Conservation (phyloP, 208 protist genomes). For the Crithidia brevicula region DNA sequence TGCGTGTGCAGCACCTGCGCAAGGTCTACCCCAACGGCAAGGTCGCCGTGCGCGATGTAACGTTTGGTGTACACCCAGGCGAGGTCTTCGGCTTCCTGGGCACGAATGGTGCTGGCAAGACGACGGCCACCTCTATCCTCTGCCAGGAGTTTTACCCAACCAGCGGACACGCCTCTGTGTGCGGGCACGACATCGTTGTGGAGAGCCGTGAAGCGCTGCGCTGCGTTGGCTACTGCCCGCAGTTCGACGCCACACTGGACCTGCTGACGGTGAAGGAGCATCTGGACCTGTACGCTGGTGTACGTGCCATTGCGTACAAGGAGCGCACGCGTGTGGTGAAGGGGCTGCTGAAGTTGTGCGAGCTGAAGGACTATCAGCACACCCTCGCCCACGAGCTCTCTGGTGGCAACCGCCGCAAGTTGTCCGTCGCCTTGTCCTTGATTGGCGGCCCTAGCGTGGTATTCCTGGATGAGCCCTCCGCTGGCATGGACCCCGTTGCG, state of each 20-base stretch:
- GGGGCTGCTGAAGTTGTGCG: slow-evolving; percentile 39
- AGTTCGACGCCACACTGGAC: slow-evolving; percentile 94
- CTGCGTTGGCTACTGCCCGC: slow-evolving; percentile 95
- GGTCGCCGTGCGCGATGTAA: slow-evolving; percentile 71
- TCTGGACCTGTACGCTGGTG: slow-evolving; percentile 53
- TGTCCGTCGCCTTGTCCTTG: slow-evolving; percentile 67
- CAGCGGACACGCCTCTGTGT: slow-evolving; percentile 58
- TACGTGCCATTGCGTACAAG: slow-evolving; percentile 40
- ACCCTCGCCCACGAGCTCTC: slow-evolving; percentile 37
- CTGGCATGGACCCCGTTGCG: slow-evolving; percentile 70
- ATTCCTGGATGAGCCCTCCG: slow-evolving; percentile 80
- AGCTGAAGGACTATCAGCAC: slow-evolving; percentile 38
- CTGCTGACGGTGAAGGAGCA: slow-evolving; percentile 95
- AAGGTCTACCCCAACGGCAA: slow-evolving; percentile 73
- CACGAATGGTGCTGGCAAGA: slow-evolving; percentile 93
- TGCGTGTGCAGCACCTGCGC: slow-evolving; percentile 59
- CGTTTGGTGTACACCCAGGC: slow-evolving; percentile 67
- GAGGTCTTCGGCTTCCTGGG: slow-evolving; percentile 91
- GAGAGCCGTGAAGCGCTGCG: slow-evolving; percentile 48
- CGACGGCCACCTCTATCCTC: slow-evolving; percentile 83
- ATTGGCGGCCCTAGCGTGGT: slow-evolving; percentile 63
- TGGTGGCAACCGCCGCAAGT: slow-evolving; percentile 82
- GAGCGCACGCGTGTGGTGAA: slow-evolving; percentile 35
- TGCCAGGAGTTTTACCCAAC: slow-evolving; percentile 78
- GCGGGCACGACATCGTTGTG: slow-evolving; percentile 59